Conservation (phyloP, 441 rosid species). For the Adansonia gregorii region DNA sequence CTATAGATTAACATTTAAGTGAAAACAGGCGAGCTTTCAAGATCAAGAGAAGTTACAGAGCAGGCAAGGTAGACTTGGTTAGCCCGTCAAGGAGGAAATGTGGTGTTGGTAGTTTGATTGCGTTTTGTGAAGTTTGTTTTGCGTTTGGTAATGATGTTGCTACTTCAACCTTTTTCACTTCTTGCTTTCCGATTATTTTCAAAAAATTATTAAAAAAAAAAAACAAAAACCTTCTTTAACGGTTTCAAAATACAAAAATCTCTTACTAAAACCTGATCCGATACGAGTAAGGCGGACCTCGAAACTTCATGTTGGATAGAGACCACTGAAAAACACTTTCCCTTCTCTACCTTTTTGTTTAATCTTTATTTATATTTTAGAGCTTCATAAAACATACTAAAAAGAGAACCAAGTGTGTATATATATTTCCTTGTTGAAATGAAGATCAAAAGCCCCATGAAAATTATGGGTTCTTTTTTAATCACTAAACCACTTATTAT, state of each 20-base stretch:
- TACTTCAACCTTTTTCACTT: background rate
- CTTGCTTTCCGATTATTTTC: too few species aligned
- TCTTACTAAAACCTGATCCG: too few species aligned
- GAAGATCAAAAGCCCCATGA: background rate
- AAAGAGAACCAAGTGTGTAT: background rate
- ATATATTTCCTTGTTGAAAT: background rate
- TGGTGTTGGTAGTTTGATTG: background rate
- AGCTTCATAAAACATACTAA: background rate
- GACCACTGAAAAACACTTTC: background rate
- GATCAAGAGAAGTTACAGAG: too few species aligned
- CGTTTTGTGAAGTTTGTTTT: background rate
- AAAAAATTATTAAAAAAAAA: too few species aligned
- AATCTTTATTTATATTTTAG: background rate
- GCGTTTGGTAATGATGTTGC: slow-evolving; percentile 9
- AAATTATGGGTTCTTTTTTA: background rate
- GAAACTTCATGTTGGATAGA: background rate
- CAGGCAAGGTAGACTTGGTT: background rate
- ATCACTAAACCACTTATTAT: background rate
- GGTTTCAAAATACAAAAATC: too few species aligned
- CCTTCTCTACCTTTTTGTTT: background rate
- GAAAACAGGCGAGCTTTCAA: background rate
- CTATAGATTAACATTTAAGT: background rate
- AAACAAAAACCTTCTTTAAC: too few species aligned
- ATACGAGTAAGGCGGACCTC: too few species aligned
- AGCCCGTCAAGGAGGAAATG: background rate